Evolutionary conservation across 345 rosid species (phyloP), one percentile per base, ranked within the genome.

Genomic region (Cochlearia excelsa): DNA sequence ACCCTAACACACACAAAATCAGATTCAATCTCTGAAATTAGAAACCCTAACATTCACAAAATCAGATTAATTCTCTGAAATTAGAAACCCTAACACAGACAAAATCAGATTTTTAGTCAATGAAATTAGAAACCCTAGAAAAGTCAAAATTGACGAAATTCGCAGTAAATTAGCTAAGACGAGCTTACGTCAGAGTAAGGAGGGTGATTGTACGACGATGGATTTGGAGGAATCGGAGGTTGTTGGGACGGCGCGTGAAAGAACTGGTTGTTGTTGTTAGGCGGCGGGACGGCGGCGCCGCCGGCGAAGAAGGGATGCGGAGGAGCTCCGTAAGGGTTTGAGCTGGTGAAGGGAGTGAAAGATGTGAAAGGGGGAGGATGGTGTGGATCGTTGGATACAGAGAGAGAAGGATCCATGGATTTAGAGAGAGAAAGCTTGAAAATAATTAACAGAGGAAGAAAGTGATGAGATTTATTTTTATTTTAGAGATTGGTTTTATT

Each of bases 181-280:
- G 50, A 64, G 62, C 66, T 74, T 74, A 74, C 78, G 50, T 74
- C 78, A 3, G 74, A 45, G 69, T 74, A 74, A 34, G 74, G 71
- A 58, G 78, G 78, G 27, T 74, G 74, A 0, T 2, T 1, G 9
- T 33, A 9, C 2, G 77, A 6, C 6, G 57, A 4, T 4, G 54
- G 71, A n/a, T 54, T 42, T 38, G 61, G 26, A 8, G 54, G 23
- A n/a, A 23, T 23, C 4, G 65, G 59, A 65, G 38, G n/a, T 26
- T 16, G 2, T 6, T 33, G 64, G 35, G 46, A 57, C 26, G 68
- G 53, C 3, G 49, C 26, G 11, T 68, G 70, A 23, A 42, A 59
- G 5, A 46, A 30, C 51, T 66, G 71, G 63, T 60, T 65, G 75
- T 61, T 65, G 71, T 65, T 54, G 57, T 38, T 73, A 9, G 63